phyloP scores from a whole-genome alignment of 1,139 yeast genomes.

The Kodamaea fungicola region DNA sequence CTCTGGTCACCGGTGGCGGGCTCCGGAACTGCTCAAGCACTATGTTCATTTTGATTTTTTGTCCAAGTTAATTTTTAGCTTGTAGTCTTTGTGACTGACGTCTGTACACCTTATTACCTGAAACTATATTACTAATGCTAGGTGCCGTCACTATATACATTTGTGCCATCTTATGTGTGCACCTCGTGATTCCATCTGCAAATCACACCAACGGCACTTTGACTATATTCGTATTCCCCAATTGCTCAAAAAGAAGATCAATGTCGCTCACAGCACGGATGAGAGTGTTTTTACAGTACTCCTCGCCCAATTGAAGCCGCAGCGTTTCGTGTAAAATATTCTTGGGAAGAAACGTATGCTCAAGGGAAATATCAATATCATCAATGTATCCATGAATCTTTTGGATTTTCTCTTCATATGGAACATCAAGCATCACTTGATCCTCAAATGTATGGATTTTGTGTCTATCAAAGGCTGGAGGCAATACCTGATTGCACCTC shows the following conservation, averaged over 20 bases:
- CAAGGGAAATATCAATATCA: constrained; percentile 22
- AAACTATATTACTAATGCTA: no score
- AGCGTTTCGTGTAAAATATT: constrained; percentile 19
- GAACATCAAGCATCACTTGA: constrained; percentile 12
- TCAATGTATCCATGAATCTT: constrained; percentile 14
- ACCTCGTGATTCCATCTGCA: no score
- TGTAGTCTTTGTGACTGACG: no score
- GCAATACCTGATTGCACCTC: not conserved
- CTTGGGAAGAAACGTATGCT: constrained; percentile 22
- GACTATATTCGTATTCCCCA: constrained; percentile 1
- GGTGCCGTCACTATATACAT: no score
- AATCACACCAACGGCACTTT: not conserved
- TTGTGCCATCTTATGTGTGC: no score
- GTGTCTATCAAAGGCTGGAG: not conserved
- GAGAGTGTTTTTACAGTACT: constrained; percentile 8
- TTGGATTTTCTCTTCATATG: constrained; percentile 19
- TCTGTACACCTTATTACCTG: no score
- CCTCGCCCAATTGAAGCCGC: constrained; percentile 16
- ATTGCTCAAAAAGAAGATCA: constrained; percentile 20
- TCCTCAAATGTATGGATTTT: constrained; percentile 14
- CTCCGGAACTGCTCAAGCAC: no score
- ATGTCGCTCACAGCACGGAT: constrained; percentile 15
- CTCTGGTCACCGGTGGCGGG: constrained; percentile 33
- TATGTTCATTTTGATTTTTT: no score
- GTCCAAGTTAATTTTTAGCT: no score